phyloP scores from a whole-genome alignment of 306 rosid genomes.

The Rosa lucieae region DNA sequence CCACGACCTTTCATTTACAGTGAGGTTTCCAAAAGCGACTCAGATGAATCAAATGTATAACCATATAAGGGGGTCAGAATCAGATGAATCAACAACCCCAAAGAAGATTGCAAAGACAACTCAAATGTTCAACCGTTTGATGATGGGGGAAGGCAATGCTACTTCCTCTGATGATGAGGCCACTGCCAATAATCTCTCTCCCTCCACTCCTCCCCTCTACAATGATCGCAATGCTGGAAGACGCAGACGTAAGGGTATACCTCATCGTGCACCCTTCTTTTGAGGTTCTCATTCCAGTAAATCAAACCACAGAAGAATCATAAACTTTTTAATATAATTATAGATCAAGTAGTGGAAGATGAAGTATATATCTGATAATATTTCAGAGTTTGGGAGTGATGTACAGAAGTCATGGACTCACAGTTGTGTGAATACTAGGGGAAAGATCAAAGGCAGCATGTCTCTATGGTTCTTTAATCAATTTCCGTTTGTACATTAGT shows the following conservation, averaged over 20 bases:
- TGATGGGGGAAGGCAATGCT: constrained; percentile 20
- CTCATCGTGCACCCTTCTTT: constrained; percentile 51
- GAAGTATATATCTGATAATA: neutral
- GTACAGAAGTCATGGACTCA: constrained; percentile 9
- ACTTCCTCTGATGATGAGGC: constrained; percentile 29
- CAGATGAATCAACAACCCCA: constrained; percentile 41
- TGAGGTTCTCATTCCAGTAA: constrained; percentile 7
- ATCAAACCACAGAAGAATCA: neutral
- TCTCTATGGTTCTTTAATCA: neutral
- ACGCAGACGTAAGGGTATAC: constrained; percentile 49
- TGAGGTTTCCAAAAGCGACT: constrained; percentile 26
- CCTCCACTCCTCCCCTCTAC: constrained; percentile 41
- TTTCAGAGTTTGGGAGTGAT: neutral
- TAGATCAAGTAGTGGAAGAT: constrained; percentile 5
- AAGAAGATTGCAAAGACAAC: constrained; percentile 29
- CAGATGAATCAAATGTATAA: constrained; percentile 34
- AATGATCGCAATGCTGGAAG: constrained; percentile 48
- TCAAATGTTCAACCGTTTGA: constrained; percentile 27
- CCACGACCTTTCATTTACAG: constrained; percentile 33
- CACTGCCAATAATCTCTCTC: constrained; percentile 29
- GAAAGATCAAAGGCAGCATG: neutral
- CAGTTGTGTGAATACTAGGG: constrained; percentile 13
- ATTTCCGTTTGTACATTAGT: constrained; percentile 7
- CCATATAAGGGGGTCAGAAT: constrained; percentile 39
- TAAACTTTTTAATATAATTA: neutral